These are phyloP conservation scores for Malbranchea zuffiana DNA, from an alignment of 2,329 filamentous ascomycete species.

Conservation along the genomic window DNA sequence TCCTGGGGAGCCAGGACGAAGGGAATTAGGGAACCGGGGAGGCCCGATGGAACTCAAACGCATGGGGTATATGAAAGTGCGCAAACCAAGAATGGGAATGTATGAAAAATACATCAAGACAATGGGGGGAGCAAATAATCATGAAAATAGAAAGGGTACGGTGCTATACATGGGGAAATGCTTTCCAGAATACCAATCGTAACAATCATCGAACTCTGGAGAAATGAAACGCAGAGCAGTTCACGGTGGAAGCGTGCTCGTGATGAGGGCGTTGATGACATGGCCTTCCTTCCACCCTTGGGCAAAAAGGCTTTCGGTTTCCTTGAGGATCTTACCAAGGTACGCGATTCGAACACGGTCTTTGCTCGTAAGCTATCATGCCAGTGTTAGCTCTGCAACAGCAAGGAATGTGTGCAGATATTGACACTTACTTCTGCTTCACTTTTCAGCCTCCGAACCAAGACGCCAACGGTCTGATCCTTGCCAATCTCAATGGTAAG, in stretches of 20 bases:
- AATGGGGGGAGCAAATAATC: no score
- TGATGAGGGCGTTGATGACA: conserved; percentile 61
- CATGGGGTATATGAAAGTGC: no score
- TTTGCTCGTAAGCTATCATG: conserved; percentile 43
- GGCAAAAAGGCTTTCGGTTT: conserved; percentile 50
- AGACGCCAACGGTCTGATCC: conserved; percentile 51
- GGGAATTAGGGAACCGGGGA: no score
- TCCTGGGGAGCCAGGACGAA: no score
- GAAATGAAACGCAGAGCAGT: no score
- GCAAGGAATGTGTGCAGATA: neutral
- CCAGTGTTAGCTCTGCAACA: conserved; percentile 3
- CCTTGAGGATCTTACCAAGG: conserved; percentile 67
- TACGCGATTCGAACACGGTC: conserved; percentile 63
- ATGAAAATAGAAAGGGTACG: no score
- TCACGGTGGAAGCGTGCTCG: conserved; percentile 7
- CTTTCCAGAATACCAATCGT: no score
- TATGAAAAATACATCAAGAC: no score
- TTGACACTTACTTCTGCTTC: conserved; percentile 49
- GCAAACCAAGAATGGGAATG: no score
- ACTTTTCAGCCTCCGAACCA: conserved; percentile 53
- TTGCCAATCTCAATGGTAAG: conserved; percentile 48
- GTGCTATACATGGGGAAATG: no score
- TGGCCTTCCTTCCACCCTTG: conserved; percentile 69
- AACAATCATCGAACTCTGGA: no score
- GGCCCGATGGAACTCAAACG: no score